These are phyloP conservation scores for Diplosphaera chodatii DNA, from an alignment of 139 green algal species.

Conservation along the genomic window DNA sequence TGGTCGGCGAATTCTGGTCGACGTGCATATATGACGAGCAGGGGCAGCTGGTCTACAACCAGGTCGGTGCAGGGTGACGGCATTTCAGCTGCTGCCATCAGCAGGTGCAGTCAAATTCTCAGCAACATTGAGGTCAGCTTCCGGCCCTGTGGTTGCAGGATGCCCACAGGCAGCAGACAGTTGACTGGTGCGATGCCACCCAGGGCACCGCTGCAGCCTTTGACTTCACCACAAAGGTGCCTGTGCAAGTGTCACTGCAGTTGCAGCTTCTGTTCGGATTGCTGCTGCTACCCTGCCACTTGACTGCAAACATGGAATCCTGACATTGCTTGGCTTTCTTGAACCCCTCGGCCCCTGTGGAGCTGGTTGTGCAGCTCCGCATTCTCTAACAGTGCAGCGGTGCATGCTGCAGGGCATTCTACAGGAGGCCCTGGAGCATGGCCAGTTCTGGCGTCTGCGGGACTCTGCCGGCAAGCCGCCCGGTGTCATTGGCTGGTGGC, in stretches of 20 bases:
- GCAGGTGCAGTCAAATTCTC: too few relatives aligned
- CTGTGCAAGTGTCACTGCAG: too few relatives aligned
- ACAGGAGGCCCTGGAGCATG: constrained; percentile 74
- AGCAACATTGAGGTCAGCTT: too few relatives aligned
- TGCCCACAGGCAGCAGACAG: constrained; percentile 11
- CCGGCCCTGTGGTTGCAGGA: background rate
- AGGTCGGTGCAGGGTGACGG: too few relatives aligned
- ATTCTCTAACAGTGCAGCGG: too few relatives aligned
- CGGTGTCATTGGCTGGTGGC: constrained; percentile 76
- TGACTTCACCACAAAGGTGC: constrained; percentile 92
- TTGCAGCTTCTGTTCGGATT: too few relatives aligned
- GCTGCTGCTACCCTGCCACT: too few relatives aligned
- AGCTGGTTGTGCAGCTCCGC: too few relatives aligned
- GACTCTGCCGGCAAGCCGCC: constrained; percentile 54
- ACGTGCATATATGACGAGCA: constrained; percentile 10
- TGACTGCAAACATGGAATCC: too few relatives aligned
- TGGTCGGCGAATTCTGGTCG: constrained; percentile 63
- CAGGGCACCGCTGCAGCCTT: constrained; percentile 74
- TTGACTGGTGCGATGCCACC: constrained; percentile 75
- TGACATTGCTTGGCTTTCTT: too few relatives aligned
- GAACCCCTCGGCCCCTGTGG: too few relatives aligned
- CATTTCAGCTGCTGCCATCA: too few relatives aligned
- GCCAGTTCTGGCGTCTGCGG: constrained; percentile 80
- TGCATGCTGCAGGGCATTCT: constrained; percentile 28
- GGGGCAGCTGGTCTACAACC: constrained; percentile 26